Evolutionary conservation across 2,329 filamentous ascomycete genomes (phyloP).

Genomic region (Fusarium succisae): DNA sequence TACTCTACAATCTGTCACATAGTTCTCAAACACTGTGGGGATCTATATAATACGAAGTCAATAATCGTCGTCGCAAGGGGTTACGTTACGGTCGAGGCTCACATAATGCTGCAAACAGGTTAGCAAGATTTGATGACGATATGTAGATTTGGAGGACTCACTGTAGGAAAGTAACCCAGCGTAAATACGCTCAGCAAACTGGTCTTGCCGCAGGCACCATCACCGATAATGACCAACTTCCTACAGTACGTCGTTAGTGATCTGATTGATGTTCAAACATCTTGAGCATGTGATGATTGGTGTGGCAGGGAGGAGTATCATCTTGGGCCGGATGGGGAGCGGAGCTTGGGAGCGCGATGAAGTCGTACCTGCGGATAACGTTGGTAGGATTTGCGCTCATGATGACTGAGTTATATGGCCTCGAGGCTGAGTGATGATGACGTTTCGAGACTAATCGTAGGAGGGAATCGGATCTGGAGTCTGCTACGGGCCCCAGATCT

Average conservation of each 20-base stretch:
- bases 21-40: constrained; percentile 98
- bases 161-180: constrained; percentile 95
- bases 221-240: constrained; percentile 96
- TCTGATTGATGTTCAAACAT: not conserved
- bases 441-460: constrained; percentile 18
- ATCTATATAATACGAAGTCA: constrained; percentile 61
- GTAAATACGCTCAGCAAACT: constrained; percentile 98
- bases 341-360: constrained; percentile 15
- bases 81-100: constrained; percentile 45
- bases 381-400: constrained; percentile 62
- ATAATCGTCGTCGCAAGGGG: constrained; percentile 16
- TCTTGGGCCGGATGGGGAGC: not conserved
- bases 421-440: constrained; percentile 13
- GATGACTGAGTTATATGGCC: constrained; percentile 36
- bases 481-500: constrained; percentile 32
- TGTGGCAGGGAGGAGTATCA: not conserved
- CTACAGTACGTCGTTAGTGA: constrained; percentile 56
- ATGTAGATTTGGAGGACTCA: constrained; percentile 60
- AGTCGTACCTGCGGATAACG: constrained; percentile 72
- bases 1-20: constrained; percentile 97
- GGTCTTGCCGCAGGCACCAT: constrained; percentile 98
- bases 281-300: not conserved
- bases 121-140: constrained; percentile 36
- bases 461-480: constrained; percentile 32
- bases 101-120: constrained; percentile 64